Percentiles rank a stretch among this genome's conserved stretches.
Evolutionary conservation across 371 early-diverging fungal genomes (phyloP).

Genomic region (Rhizomucor pusillus): DNA sequence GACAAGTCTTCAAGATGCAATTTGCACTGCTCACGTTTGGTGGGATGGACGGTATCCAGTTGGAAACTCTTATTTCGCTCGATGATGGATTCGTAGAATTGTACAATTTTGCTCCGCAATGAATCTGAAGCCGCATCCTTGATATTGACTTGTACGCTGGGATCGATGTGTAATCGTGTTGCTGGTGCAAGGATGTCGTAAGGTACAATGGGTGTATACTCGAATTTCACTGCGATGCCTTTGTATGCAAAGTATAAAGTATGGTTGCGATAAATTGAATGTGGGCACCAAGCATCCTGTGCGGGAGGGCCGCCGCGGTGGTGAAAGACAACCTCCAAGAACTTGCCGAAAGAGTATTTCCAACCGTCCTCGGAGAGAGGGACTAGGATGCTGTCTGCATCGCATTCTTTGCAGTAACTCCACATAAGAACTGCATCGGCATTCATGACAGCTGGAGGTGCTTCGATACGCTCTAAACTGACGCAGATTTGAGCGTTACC

Average conservation of each 20-base stretch:
- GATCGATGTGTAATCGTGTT: constrained; percentile 63
- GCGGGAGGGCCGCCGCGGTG: constrained; percentile 62
- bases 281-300: constrained; percentile 80
- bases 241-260: constrained; percentile 81
- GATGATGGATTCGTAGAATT: constrained; percentile 73
- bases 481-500: constrained; percentile 79
- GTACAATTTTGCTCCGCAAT: constrained; percentile 58
- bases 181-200: constrained; percentile 87
- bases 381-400: constrained; percentile 67
- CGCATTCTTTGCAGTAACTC: constrained; percentile 82
- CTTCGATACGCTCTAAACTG: constrained; percentile 65
- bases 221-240: constrained; percentile 76
- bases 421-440: constrained; percentile 87
- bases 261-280: constrained; percentile 81
- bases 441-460: constrained; percentile 70
- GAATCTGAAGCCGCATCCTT: constrained; percentile 64
- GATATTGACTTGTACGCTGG: constrained; percentile 56
- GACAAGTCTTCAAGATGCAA: constrained; percentile 62
- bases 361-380: constrained; percentile 89
- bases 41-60: constrained; percentile 63
- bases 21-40: constrained; percentile 64
- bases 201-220: constrained; percentile 73
- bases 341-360: constrained; percentile 97
- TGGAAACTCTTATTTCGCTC: constrained; percentile 67
- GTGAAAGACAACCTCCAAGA: constrained; percentile 87